Conservation (phyloP, 177 flowering plant genomes). For the Vitis hybrid region DNA sequence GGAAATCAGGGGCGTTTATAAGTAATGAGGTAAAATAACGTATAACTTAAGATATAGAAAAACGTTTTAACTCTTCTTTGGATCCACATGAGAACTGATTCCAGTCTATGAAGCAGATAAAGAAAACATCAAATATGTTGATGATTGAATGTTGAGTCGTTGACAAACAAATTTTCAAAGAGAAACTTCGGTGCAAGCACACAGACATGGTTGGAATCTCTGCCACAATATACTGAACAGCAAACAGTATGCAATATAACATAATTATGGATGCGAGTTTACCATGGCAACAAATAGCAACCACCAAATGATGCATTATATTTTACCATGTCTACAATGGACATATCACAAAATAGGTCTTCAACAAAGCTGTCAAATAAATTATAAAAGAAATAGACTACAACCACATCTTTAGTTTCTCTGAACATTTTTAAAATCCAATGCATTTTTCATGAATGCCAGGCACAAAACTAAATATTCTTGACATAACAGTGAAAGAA, state of each 20-base stretch:
- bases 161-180: background rate
- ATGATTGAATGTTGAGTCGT: background rate
- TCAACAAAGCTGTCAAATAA: background rate
- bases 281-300: no score
- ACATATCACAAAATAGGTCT: background rate
- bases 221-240: no score
- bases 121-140: background rate
- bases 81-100: background rate
- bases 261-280: no score
- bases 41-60: background rate
- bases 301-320: no score
- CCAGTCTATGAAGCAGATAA: background rate
- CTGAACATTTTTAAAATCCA: background rate
- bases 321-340: no score
- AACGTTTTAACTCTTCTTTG: background rate
- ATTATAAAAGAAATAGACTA: background rate
- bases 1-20: constrained; percentile 13
- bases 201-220: no score
- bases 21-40: background rate
- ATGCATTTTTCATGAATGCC: no score
- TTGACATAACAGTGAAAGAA: background rate
- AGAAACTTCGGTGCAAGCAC: no score
- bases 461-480: no score
- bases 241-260: no score
- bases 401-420: background rate